Conservation (phyloP, 106 monocot genomes). For the Dendrobium officinale region DNA sequence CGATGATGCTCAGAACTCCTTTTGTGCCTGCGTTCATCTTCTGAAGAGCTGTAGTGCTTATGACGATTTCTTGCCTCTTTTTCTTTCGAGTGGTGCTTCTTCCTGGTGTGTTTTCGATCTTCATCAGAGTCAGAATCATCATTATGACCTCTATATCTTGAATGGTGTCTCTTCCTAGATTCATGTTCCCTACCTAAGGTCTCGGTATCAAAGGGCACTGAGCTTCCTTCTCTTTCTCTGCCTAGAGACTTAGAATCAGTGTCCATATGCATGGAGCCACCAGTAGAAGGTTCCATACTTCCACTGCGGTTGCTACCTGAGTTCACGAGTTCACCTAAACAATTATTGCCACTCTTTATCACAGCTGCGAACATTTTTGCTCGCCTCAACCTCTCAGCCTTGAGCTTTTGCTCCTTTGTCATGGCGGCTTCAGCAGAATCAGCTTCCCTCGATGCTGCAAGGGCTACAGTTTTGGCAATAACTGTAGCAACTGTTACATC, state of each 20-base stretch:
- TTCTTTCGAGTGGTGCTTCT: constrained; percentile 45
- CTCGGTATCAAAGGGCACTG: constrained; percentile 32
- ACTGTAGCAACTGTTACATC: constrained; percentile 47
- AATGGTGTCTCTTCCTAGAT: constrained; percentile 19
- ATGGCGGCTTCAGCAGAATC: constrained; percentile 61
- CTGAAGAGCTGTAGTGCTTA: constrained; percentile 24
- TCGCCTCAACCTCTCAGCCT: constrained; percentile 81
- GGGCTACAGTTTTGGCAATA: constrained; percentile 66
- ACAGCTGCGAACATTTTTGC: constrained; percentile 84
- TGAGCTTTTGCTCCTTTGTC: constrained; percentile 81
- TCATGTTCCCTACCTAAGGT: constrained; percentile 8
- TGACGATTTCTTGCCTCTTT: constrained; percentile 16
- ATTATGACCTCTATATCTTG: constrained; percentile 10
- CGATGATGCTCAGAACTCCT: constrained; percentile 20
- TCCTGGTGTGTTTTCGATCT: constrained; percentile 21
- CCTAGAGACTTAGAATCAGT: constrained; percentile 8
- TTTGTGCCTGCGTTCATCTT: constrained; percentile 23
- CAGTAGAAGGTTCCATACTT: constrained; percentile 13
- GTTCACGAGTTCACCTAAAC: constrained; percentile 14
- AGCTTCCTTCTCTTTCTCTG: constrained; percentile 64
- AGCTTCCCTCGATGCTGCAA: constrained; percentile 60
- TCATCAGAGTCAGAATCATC: constrained; percentile 17
- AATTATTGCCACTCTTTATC: constrained; percentile 46
- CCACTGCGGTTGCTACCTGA: constrained; percentile 10
- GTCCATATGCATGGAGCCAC: constrained; percentile 15